Base-by-base conservation (phyloP, 192 early-diverging fungal genomes). In the Coemansia sp. region DNA sequence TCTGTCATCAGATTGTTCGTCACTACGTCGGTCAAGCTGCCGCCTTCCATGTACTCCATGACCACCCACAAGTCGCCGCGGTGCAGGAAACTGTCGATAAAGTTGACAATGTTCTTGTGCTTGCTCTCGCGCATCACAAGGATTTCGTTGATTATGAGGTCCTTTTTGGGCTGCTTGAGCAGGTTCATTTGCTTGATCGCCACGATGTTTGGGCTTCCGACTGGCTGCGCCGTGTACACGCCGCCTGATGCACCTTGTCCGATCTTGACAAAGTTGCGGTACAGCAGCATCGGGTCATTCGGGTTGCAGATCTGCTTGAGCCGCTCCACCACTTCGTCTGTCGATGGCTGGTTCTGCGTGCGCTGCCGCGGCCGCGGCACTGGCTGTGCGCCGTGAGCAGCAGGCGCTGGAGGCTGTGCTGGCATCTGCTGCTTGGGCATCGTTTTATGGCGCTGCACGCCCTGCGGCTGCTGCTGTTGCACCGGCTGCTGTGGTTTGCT, bases 1-100 rank as follows among this genome's bases (percentile, higher is more conserved):
- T 98, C 95, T 14, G 85, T 88, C 86, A 98, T 81, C 56, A 85
- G 84, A 73, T 89, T 94, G 83, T 97, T 96, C 71, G 91, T 91
- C 74, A 98, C 97, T 15, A 97, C 90, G 69, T 98, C 95, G 28
- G 94, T 98, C 75, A 98, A 82, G 12, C 94, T 86, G 53, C 97
- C 97, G 53, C 94, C 97, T 75, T 98, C 97, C 95, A 98, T 98
- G 75, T 90, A 94, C 83, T 98, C 97, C 93, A 98, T 94, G 25
- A 98, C 88, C 14, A 98, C 92, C 97, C 97, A 98, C 61, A 98
- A 81, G 50, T 97, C 95, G 22, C 62, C 58, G 55, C 83, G 84
- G 70, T 87, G 87, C 66, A 98, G 78, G 76, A 90, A 98, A 5
- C 90, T 84, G 74, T 97, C 95, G 44, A 95, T 78, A 65, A 91